These are phyloP conservation scores for Dactylella cylindrospora DNA, from an alignment of 2,329 filamentous ascomycete genomes.

Conservation along the genomic window DNA sequence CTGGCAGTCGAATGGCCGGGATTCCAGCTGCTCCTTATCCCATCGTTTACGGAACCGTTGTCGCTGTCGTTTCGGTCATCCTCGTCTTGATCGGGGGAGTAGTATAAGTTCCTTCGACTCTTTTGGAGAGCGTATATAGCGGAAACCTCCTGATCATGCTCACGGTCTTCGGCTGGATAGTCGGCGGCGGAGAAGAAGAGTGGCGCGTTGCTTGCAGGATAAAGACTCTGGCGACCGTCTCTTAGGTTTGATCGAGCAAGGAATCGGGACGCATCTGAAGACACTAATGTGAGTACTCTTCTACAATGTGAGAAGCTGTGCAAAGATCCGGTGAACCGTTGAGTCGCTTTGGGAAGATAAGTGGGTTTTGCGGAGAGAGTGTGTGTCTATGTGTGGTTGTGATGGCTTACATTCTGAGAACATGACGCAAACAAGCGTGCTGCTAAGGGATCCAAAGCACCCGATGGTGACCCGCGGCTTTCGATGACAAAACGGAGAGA, in stretches of 20 bases:
- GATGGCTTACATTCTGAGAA: conserved; percentile 81
- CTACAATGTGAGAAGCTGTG: conserved; percentile 20
- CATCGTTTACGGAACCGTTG: conserved; percentile 51
- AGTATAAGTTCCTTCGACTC: conserved; percentile 77
- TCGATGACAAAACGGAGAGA: too few relatives aligned
- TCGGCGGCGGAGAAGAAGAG: conserved; percentile 92
- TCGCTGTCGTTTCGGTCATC: conserved; percentile 52
- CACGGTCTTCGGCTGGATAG: conserved; percentile 89
- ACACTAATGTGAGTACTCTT: background rate
- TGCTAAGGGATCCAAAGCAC: too few relatives aligned
- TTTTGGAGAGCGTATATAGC: conserved; percentile 89
- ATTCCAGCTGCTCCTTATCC: conserved; percentile 68
- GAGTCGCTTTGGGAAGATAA: conserved; percentile 5
- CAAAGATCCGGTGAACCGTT: conserved; percentile 13
- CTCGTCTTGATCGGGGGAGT: conserved; percentile 64
- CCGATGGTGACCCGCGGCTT: too few relatives aligned
- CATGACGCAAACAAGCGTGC: conserved; percentile 59
- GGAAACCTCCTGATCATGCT: conserved; percentile 86
- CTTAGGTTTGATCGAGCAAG: conserved; percentile 80
- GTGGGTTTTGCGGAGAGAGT: conserved; percentile 16
- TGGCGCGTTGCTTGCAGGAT: conserved; percentile 60
- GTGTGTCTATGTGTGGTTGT: conserved; percentile 44
- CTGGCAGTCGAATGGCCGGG: conserved; percentile 56
- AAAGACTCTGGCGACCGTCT: conserved; percentile 51
- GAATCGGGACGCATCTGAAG: conserved; percentile 88